Percentiles rank a stretch among this genome's conserved stretches.
Evolutionary conservation across 2,329 filamentous ascomycete genomes (phyloP).

Genomic region (Hymenoscyphus albidus): DNA sequence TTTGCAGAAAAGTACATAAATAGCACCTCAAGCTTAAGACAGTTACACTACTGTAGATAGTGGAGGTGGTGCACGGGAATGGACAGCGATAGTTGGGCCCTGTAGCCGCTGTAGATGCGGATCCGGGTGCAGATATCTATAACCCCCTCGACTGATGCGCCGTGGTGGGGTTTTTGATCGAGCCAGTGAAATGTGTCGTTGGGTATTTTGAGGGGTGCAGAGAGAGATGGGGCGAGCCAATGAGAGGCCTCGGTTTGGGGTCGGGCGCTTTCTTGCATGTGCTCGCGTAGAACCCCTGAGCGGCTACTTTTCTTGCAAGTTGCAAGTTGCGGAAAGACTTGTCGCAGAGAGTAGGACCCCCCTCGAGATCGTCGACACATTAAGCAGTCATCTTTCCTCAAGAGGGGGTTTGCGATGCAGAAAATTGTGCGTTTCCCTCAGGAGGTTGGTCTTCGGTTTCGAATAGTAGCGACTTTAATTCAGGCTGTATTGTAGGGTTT

Average conservation of each 20-base stretch:
- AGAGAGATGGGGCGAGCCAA: not conserved
- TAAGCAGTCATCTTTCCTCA: not conserved
- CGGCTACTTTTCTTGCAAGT: not conserved
- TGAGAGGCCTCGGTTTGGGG: not conserved
- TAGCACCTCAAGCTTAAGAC: conserved; percentile 18
- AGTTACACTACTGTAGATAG: not conserved
- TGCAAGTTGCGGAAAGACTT: not conserved
- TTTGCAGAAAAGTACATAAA: conserved; percentile 20
- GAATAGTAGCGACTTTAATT: not conserved
- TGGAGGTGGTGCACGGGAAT: not conserved
- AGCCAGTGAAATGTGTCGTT: conserved; percentile 13
- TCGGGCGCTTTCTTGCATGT: not conserved
- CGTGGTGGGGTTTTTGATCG: not conserved
- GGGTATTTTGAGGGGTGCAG: not conserved
- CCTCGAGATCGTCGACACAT: not conserved
- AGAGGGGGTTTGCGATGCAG: not conserved
- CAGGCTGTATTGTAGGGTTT: not conserved
- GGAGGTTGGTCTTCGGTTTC: not conserved
- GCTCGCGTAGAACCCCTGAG: not conserved
- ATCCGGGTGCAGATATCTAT: conserved; percentile 14
- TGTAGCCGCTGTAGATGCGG: conserved; percentile 22
- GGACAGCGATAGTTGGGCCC: conserved; percentile 1
- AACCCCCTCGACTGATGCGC: conserved; percentile 6
- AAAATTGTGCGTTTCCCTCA: not conserved
- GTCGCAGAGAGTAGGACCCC: not conserved